Conservation (phyloP, 768 basidiomycete species). For the Lactifluus piperatus region DNA sequence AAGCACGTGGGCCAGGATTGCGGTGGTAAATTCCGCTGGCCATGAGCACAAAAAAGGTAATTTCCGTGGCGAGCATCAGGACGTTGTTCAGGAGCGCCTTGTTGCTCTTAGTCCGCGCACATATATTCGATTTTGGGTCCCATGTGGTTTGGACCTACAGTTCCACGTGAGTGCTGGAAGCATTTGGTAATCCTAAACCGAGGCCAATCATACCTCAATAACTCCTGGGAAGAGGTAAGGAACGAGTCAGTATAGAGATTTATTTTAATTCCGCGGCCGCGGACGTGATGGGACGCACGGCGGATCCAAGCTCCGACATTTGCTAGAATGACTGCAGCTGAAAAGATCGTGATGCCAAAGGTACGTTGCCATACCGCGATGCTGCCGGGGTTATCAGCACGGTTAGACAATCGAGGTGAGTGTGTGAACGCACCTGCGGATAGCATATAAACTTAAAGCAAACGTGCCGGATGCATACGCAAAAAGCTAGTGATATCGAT, state of each 20-base stretch:
- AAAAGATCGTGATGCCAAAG: not conserved
- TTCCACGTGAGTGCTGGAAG: not conserved
- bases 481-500: not conserved
- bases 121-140: not conserved
- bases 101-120: not conserved
- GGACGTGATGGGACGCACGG: not conserved
- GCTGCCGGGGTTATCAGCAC: not conserved
- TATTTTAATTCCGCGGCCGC: too few species aligned
- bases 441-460: slow-evolving; percentile 7
- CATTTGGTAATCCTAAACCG: not conserved
- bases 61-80: not conserved
- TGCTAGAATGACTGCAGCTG: not conserved
- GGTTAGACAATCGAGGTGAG: not conserved
- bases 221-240: not conserved
- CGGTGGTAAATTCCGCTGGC: slow-evolving; percentile 6
- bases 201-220: not conserved
- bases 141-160: not conserved
- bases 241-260: not conserved
- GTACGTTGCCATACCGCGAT: slow-evolving; percentile 15
- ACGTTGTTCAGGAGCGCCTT: not conserved
- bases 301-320: slow-evolving; percentile 13
- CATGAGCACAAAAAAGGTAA: slow-evolving; percentile 1
- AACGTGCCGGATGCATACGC: slow-evolving; percentile 3
- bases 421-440: slow-evolving; percentile 8
- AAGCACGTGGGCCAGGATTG: slow-evolving; percentile 1